These are phyloP conservation scores for Aphanoascus verrucosus DNA, from an alignment of 2,329 filamentous ascomycete genomes.

Conservation along the genomic window DNA sequence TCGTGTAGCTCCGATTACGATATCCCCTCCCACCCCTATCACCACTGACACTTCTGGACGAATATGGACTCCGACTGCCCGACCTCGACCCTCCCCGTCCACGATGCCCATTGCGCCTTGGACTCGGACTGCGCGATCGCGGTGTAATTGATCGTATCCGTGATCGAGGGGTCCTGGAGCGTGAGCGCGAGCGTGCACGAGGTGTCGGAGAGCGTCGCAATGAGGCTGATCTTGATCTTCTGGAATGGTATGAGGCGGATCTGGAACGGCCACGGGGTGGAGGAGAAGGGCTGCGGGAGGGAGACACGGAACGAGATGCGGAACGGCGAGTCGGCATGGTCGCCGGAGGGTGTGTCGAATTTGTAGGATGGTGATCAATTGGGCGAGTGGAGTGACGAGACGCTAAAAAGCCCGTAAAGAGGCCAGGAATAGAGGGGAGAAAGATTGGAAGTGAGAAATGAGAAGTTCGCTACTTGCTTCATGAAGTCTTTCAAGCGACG, in stretches of 20 bases:
- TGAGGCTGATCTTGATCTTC: slow-evolving; percentile 19
- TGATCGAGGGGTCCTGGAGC: slow-evolving; percentile 12
- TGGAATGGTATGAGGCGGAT: slow-evolving; percentile 1
- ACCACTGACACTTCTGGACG: slow-evolving; percentile 30
- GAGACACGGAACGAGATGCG: background rate
- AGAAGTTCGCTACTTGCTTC: background rate
- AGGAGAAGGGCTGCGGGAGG: slow-evolving; percentile 7
- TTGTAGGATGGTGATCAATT: background rate
- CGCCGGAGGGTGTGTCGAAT: background rate
- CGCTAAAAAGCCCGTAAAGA: background rate
- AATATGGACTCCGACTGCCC: slow-evolving; percentile 16
- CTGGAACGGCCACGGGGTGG: slow-evolving; percentile 7
- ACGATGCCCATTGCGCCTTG: slow-evolving; percentile 20
- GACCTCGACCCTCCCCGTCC: slow-evolving; percentile 15
- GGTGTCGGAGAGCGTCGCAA: slow-evolving; percentile 24
- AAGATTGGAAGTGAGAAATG: background rate
- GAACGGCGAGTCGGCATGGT: slow-evolving; percentile 6
- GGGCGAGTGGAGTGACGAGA: background rate
- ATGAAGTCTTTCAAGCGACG: background rate
- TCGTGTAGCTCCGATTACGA: slow-evolving; percentile 30
- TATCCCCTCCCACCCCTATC: slow-evolving; percentile 31
- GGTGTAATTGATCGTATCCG: slow-evolving; percentile 4
- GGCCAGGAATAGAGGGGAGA: background rate
- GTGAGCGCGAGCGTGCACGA: slow-evolving; percentile 18
- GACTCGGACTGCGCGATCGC: slow-evolving; percentile 6